A percentile compares a stretch with the other conserved stretches of the same genome.
These are phyloP conservation scores for Aethionema arabicum DNA, from an alignment of 345 rosid genomes.

Conservation along the genomic window DNA sequence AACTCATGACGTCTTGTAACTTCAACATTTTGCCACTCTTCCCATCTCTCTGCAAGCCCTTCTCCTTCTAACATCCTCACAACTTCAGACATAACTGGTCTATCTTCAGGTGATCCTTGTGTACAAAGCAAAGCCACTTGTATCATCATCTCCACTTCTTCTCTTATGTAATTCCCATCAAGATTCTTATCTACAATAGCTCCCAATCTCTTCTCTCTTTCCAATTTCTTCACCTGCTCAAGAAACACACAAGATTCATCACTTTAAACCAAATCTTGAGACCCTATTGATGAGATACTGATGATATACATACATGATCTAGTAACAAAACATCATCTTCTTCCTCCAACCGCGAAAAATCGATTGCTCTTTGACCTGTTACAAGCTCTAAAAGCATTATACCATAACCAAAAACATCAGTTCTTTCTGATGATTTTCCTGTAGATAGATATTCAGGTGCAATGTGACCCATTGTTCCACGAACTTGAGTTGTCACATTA, in stretches of 20 bases:
- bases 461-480: slow-evolving; percentile 99
- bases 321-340: slow-evolving; percentile 92
- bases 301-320: slow-evolving; percentile 64
- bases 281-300: neutral
- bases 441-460: slow-evolving; percentile 97
- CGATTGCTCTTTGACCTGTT: slow-evolving; percentile 98
- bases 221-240: slow-evolving; percentile 87
- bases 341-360: slow-evolving; percentile 93
- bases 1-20: slow-evolving; percentile 79
- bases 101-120: slow-evolving; percentile 80
- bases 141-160: slow-evolving; percentile 89
- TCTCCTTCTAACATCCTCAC: slow-evolving; percentile 98
- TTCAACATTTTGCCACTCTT: slow-evolving; percentile 93
- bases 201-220: slow-evolving; percentile 80
- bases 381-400: slow-evolving; percentile 97
- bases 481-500: slow-evolving; percentile 94
- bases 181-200: slow-evolving; percentile 82
- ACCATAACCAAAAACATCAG: slow-evolving; percentile 97
- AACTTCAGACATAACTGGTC: slow-evolving; percentile 92
- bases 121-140: slow-evolving; percentile 89
- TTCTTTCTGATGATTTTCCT: slow-evolving; percentile 91
- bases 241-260: neutral
- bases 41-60: slow-evolving; percentile 96
- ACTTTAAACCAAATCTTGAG: neutral
- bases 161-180: slow-evolving; percentile 47